Evolutionary conservation across 768 basidiomycete genomes (phyloP), one percentile per base, ranked within the genome.

Genomic region (Amanita fuliginea): DNA sequence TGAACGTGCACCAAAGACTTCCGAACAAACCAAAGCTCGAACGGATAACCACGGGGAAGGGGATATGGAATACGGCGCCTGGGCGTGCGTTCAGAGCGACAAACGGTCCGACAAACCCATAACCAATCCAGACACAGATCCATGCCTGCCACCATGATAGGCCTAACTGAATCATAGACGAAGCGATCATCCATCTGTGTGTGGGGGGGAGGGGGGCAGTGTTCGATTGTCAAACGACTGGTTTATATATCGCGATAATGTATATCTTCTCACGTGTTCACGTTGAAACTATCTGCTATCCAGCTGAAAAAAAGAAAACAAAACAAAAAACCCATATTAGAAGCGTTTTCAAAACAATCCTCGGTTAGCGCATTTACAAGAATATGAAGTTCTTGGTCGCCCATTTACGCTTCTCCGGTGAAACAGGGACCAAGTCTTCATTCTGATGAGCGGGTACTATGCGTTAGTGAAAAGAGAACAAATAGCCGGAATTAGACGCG

Each of bases 71-170:
- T 10, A 84, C 69, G 2, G 86, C 86, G 42, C 86, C 86, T 4
- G 83, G 83, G 22, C 83, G 75, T 21, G 84, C 87, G 59, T 89
- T 91, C 54, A 85, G 61, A 21, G 81, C 80, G 52, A 91, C 73
- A 65, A 93, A 83, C 0, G 79, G 79, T 1, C 83, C 79, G 18
- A 77, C 76, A 49, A 79, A 52, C 1, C 59, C 76, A 61, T 71
- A 84, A 41, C 71, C 80, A 32, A 83, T 55, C 82, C 80, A 85
- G 10, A 83, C 82, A 52, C 81, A 87, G 46, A 90, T 72, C 83
- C 87, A 86, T 13, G 87, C 81, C 61, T 88, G 83, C 85, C 84
- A 89, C 85, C 84, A 88, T 0, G 81, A 81, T 26, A 88, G 72
- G 3, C 82, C 81, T 24, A 79, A 64, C 53, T 82, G 76, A 28